Evolutionary conservation across 73 alveolate genomes (phyloP), one percentile per base, ranked within the genome.

Genomic region (Stentor roeselii): DNA sequence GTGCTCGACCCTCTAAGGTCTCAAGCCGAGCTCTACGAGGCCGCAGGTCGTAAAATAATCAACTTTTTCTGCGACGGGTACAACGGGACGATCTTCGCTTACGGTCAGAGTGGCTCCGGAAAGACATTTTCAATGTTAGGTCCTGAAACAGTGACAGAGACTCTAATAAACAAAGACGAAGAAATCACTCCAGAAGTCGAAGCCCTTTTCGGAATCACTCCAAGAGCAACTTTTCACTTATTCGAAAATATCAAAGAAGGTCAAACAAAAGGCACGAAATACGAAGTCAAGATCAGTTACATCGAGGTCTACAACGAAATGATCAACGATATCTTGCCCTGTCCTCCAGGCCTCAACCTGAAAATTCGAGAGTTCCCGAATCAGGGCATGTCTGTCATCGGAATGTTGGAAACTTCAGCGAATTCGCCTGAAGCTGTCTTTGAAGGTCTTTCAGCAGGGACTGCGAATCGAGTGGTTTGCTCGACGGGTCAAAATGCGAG

Each of bases 401-500:
- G 90, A 42, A 40, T 88, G 60, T 94, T 89, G 75, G 93, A 92
- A 60, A 78, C 84, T 31, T 91, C 90, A 78, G 92, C 91, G 15
- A 83, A 85, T 32, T 75, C 95, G 75, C 92, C 98, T 37, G 91
- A 89, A 83, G 99, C 94, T 75, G 90, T 91, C 2, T 92, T 93
- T 83, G 93, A 91, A 76, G 84, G 90, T 34, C 59, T 96, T 31
- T 86, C 92, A 87, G 85, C 76, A 78, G 99, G 98, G 34, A 89
- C 94, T 83, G 88, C 90, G 58, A 94, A 96, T 75, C 86, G 98
- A 75, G 93, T 91, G 74, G 96, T 91, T 27, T 96, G 97, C 2
- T 93, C 96, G 4, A 96, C 99, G 3, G 88, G 93, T n/a, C 91
- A 93, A 90, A 96, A 96, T 84, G 98, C 92, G 34, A 95, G 98